Evolutionary conservation across 495 filamentous ascomycete genomes (phyloP).

Genomic region (Immersiella caudata): DNA sequence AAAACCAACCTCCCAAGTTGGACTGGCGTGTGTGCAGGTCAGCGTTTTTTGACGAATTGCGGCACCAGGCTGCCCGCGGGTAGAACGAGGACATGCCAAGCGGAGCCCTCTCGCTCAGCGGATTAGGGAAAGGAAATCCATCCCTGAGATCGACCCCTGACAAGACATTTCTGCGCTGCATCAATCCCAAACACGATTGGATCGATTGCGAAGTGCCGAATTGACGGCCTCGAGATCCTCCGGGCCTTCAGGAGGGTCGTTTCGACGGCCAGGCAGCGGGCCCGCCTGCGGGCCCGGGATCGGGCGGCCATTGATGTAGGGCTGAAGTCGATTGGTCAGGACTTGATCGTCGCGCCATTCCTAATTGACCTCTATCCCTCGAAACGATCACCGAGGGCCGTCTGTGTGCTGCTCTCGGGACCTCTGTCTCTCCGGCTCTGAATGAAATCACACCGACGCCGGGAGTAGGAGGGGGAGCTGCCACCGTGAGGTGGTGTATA

Average conservation of each 20-base stretch:
- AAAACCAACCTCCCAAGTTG: neutral
- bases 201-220: neutral
- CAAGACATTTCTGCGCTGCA: neutral
- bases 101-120: neutral
- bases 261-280: conserved; percentile 2
- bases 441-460: neutral
- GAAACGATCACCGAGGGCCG: conserved; percentile 2
- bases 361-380: conserved; percentile 12
- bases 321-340: conserved; percentile 19
- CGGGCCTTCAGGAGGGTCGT: neutral
- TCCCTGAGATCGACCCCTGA: neutral
- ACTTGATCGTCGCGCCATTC: conserved; percentile 7
- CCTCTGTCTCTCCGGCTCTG: conserved; percentile 3
- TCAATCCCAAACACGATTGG: conserved; percentile 7
- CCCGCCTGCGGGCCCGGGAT: conserved; percentile 17
- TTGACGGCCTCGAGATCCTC: neutral
- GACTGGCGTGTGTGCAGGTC: neutral
- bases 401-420: neutral
- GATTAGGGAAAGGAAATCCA: neutral
- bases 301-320: conserved; percentile 14
- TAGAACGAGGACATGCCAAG: neutral
- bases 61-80: neutral
- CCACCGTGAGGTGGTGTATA: conserved; percentile 6
- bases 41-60: conserved; percentile 12
- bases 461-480: neutral